Base-by-base conservation (phyloP, 2,329 filamentous ascomycete genomes). In the Cladosporium phlei region DNA sequence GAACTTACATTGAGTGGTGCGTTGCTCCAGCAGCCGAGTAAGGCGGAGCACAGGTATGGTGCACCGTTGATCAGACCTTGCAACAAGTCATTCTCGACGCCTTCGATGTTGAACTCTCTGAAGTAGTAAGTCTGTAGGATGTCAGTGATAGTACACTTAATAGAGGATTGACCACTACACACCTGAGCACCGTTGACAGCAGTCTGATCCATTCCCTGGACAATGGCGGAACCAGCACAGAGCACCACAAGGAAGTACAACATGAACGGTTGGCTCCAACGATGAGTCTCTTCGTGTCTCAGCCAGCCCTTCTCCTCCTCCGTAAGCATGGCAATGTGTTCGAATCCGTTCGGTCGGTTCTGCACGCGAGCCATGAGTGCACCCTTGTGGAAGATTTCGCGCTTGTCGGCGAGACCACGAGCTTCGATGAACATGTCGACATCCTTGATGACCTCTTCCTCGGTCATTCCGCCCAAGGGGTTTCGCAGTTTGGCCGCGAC, bases 201-300 rank as follows among this genome's bases (percentile, higher is more conserved):
- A 0, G 72, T 74, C 45, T 75, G 69, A 46, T 75, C 73, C 73
- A 74, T 74, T 7, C 69, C 72, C 63, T 72, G 79, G 8, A 61
- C 59, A 25, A 61, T 85, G 68, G 81, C 82, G 82, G 40, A 74
- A 68, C 27, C 73, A 72, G 29, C 75, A 62, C 20, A 71, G 52
- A 57, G 74, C 68, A 38, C 63, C 52, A 40, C 67, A 62, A 49
- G 46, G 48, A 83, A 16, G 79, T 71, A n/a, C 80, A 84, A 57
- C 81, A 85, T 83, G 71, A 49, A 81, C 59, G 52, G 88, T 79
- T 88, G 84, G 5, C 75, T 77, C 85, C 85, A 88, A 51, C 79
- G 81, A 58, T 85, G 74, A 1, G 75, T 76, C 30, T 77, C 73
- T 59, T 89, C 85, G 14, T 75, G 71, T 9, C 75, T 69, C 29